Percentiles rank a stretch among this genome's conserved stretches.
Conservation (phyloP, 495 filamentous ascomycete genomes). For the Lindgomyces ingoldianus region DNA sequence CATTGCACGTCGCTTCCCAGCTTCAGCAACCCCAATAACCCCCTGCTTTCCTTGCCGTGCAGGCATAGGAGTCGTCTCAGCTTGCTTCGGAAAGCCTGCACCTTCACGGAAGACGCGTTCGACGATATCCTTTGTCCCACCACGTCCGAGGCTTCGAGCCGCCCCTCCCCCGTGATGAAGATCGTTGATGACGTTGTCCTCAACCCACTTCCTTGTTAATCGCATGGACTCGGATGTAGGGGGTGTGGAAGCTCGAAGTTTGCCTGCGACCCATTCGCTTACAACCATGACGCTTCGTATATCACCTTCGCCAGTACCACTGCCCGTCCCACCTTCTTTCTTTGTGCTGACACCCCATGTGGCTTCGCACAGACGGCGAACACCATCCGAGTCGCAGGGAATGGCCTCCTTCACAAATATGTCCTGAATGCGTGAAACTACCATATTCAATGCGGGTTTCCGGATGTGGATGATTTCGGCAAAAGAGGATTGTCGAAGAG, state of each 20-base stretch:
- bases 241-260: conserved; percentile 60
- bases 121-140: conserved; percentile 78
- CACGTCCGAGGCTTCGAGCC: conserved; percentile 74
- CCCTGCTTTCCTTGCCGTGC: conserved; percentile 25
- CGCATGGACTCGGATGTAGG: conserved; percentile 41
- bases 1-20: conserved; percentile 74
- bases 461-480: conserved; percentile 93
- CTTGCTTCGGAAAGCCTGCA: conserved; percentile 72
- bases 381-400: conserved; percentile 79
- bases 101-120: conserved; percentile 84
- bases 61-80: conserved; percentile 37
- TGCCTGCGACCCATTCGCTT: conserved; percentile 89
- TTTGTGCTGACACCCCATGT: conserved; percentile 81
- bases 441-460: conserved; percentile 81
- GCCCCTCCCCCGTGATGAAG: conserved; percentile 73
- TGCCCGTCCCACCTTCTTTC: conserved; percentile 55
- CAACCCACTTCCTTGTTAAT: conserved; percentile 81
- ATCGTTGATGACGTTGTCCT: conserved; percentile 70
- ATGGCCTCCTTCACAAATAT: conserved; percentile 88
- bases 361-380: conserved; percentile 85
- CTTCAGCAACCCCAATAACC: conserved; percentile 67
- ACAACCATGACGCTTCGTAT: conserved; percentile 90
- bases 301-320: conserved; percentile 77
- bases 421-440: conserved; percentile 75
- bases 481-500: conserved; percentile 72